Percentiles rank a stretch among this genome's conserved stretches.
phyloP scores from a whole-genome alignment of 2,329 filamentous ascomycete genomes.

The Camillea tinctor region DNA sequence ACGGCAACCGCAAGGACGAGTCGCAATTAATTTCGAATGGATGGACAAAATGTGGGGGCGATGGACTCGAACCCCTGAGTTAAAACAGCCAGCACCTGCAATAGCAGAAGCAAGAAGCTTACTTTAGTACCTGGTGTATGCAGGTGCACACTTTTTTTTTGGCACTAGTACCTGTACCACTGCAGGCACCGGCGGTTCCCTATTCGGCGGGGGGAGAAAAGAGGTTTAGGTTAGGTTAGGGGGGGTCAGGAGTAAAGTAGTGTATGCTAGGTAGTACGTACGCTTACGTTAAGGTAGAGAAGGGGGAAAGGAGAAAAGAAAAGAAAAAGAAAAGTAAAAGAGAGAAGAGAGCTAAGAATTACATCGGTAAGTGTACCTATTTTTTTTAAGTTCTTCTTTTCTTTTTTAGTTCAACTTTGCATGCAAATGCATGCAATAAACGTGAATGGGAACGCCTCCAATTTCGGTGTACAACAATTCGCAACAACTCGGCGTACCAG shows the following conservation, averaged over 20 bases:
- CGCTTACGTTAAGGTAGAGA: too few species aligned
- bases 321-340: not conserved
- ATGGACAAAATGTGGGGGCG: slow-evolving; percentile 8
- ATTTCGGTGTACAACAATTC: not conserved
- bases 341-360: not conserved
- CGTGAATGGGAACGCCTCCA: not conserved
- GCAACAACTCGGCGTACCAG: too few species aligned
- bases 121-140: too few species aligned
- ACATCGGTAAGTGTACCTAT: not conserved
- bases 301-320: too few species aligned
- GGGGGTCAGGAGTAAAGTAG: too few species aligned
- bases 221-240: too few species aligned
- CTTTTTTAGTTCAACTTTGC: too few species aligned
- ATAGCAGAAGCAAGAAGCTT: too few species aligned
- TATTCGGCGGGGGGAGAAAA: not conserved
- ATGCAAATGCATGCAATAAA: not conserved
- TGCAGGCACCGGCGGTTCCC: not conserved
- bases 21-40: slow-evolving; percentile 16
- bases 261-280: too few species aligned
- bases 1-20: slow-evolving; percentile 21
- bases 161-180: too few species aligned
- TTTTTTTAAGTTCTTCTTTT: not conserved
- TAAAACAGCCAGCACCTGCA: not conserved
- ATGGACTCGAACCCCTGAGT: slow-evolving; percentile 12
- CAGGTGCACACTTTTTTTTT: too few species aligned